Base-by-base conservation (phyloP, 495 filamentous ascomycete species). In the Rhizodiscina lignyota region DNA sequence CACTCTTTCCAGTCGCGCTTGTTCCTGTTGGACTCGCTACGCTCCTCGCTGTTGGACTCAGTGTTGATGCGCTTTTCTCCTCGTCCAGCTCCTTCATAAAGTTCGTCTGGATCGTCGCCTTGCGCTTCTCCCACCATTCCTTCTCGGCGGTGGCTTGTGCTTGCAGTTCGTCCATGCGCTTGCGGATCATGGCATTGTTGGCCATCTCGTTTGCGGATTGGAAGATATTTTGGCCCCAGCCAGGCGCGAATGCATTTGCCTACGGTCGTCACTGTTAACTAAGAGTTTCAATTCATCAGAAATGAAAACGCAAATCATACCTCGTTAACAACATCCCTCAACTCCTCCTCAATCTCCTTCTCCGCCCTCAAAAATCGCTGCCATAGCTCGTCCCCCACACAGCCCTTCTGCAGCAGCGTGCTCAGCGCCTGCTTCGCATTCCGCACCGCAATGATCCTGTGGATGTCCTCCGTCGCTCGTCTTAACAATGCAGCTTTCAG, bases 271-370 rank as follows among this genome's bases (percentile, higher is more conserved):
- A 4, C 16, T 30, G 15, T 40, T 15, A 29, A 30, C 42, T 36
- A 35, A 19, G 24, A 34, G 10, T 39, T 4, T 24, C 11, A 12
- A 4, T 17, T 21, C 2, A 17, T 22, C 2, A 29, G 18, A 27
- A 30, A 15, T 15, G 1, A 16, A 27, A 10, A 31, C 11, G 24
- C 22, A 16, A 18, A 15, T 21, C 52, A 34, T 34, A 91, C 84
- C 78, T 97, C 89, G 46, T 75, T 68, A 22, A 94, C 83, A 28
- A 94, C 85, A 61, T 97, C 89, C 42, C 79, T 66, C 22, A 97
- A 63, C 58, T 97, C 89, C 40, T 85, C 87, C 58, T 97, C 85
- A 62, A 93, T 91, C 63, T 96, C 89, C 64, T 87, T 87, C 68
- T 97, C 89, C 18, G 87, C 89, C 27, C 80, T 63, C 47, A 70